phyloP scores from a whole-genome alignment of 768 basidiomycete species.

The Pleurotus giganteus region DNA sequence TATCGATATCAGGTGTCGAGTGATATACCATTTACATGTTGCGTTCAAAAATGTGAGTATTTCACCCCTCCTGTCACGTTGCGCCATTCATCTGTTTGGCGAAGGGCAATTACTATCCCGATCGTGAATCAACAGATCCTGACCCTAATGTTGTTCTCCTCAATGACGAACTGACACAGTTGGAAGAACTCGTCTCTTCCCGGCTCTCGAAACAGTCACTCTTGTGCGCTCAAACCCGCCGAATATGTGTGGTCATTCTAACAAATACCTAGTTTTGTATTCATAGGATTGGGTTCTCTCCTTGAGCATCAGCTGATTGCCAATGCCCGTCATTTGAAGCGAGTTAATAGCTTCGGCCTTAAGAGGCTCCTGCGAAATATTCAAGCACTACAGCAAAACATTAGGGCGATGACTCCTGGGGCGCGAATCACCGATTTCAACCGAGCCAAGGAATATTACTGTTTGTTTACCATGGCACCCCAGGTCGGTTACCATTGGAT shows the following conservation, averaged over 20 bases:
- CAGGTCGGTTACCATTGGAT: slow-evolving; percentile 47
- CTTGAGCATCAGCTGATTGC: slow-evolving; percentile 82
- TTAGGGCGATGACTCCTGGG: slow-evolving; percentile 71
- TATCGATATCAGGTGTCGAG: slow-evolving; percentile 83
- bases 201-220: slow-evolving; percentile 65
- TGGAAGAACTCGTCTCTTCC: slow-evolving; percentile 65
- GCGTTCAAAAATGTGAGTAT: slow-evolving; percentile 70
- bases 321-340: slow-evolving; percentile 66
- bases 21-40: slow-evolving; percentile 76
- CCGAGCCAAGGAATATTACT: slow-evolving; percentile 77
- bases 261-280: slow-evolving; percentile 65
- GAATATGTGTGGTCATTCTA: slow-evolving; percentile 13
- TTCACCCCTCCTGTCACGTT: neutral
- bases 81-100: neutral
- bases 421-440: slow-evolving; percentile 67
- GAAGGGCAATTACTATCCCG: slow-evolving; percentile 83
- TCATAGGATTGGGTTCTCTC: slow-evolving; percentile 79
- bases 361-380: slow-evolving; percentile 88
- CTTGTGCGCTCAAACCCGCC: slow-evolving; percentile 60
- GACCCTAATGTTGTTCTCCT: slow-evolving; percentile 87
- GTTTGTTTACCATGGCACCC: slow-evolving; percentile 71
- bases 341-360: slow-evolving; percentile 73
- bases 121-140: slow-evolving; percentile 85
- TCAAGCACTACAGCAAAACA: slow-evolving; percentile 86
- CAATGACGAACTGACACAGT: slow-evolving; percentile 74